Evolutionary conservation across 768 basidiomycete genomes (phyloP).

Genomic region (Podaxis carcinomalis): DNA sequence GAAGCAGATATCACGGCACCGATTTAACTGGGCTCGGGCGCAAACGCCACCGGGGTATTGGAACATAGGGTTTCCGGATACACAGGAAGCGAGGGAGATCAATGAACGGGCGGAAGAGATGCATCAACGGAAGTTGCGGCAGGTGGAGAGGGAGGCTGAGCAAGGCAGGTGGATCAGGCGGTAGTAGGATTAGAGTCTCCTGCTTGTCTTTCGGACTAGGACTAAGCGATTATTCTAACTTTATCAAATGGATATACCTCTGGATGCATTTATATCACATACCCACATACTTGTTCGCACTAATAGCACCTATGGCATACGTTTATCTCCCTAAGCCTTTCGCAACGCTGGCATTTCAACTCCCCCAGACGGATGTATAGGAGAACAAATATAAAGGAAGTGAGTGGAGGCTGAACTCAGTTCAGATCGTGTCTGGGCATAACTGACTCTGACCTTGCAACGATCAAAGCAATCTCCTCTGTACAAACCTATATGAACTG

Average conservation of each 20-base stretch:
- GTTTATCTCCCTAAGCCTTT: not conserved
- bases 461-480: not conserved
- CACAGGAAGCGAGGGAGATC: slow-evolving; percentile 75
- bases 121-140: slow-evolving; percentile 58
- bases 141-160: slow-evolving; percentile 57
- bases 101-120: slow-evolving; percentile 72
- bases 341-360: not conserved
- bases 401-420: not conserved
- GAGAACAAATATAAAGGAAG: not conserved
- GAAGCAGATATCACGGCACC: slow-evolving; percentile 67
- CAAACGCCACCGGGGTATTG: slow-evolving; percentile 86
- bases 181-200: not conserved
- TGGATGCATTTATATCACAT: not conserved
- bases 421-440: not conserved
- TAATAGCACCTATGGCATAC: not conserved
- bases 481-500: not conserved
- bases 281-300: not conserved
- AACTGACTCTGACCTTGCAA: not conserved
- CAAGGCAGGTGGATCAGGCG: slow-evolving; percentile 37
- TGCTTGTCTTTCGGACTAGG: not conserved
- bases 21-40: slow-evolving; percentile 64
- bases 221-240: not conserved
- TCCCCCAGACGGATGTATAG: not conserved
- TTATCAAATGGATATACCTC: not conserved
- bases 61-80: slow-evolving; percentile 86